These are phyloP conservation scores for Cyphellophora europaea DNA, from an alignment of 2,329 filamentous ascomycete genomes.

Conservation along the genomic window DNA sequence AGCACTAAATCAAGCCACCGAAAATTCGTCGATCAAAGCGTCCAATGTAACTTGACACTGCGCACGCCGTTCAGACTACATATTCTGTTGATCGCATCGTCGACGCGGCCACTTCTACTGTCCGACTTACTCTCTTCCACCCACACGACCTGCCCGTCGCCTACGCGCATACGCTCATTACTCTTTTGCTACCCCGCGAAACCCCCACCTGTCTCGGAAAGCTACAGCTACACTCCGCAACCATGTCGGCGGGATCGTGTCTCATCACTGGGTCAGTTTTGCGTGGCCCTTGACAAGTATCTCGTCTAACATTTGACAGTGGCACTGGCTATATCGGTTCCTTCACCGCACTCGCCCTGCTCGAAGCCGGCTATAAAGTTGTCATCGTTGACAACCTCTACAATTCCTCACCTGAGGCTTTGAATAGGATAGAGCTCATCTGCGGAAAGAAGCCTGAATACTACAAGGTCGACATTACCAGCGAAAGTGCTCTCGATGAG, in stretches of 20 bases:
- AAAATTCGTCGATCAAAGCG: too few species aligned
- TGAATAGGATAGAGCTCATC: conserved; percentile 93
- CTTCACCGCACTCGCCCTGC: conserved; percentile 85
- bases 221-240: conserved; percentile 11
- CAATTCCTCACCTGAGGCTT: conserved; percentile 85
- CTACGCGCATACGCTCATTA: too few species aligned
- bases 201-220: conserved; percentile 9
- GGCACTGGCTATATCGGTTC: conserved; percentile 99
- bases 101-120: too few species aligned
- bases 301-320: conserved; percentile 40
- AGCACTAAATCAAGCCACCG: too few species aligned
- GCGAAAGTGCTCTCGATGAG: conserved; percentile 71
- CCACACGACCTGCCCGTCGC: too few species aligned
- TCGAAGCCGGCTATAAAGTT: conserved; percentile 91
- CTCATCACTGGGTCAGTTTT: conserved; percentile 90
- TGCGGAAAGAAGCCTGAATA: conserved; percentile 79
- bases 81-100: too few species aligned
- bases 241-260: conserved; percentile 77
- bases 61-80: too few species aligned
- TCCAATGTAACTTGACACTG: too few species aligned
- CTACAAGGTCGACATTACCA: conserved; percentile 78
- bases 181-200: background rate
- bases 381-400: conserved; percentile 94
- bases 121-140: too few species aligned
- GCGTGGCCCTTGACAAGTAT: conserved; percentile 24